Evolutionary conservation across 768 basidiomycete genomes (phyloP), one percentile per base, ranked within the genome.

Genomic region (Tulasnella sp.): DNA sequence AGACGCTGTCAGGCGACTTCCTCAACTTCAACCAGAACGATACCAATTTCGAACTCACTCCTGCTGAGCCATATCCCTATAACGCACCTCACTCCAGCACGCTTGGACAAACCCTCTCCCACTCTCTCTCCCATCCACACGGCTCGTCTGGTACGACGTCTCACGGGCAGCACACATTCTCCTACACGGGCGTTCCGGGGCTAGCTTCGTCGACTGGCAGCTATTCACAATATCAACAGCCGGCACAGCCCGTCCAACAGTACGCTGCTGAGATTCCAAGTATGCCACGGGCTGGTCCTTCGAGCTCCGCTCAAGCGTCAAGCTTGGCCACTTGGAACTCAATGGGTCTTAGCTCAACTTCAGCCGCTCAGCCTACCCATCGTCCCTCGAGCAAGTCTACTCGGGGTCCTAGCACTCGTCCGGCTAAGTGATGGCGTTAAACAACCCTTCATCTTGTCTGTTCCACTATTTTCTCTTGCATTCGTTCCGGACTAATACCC

Each of bases 261-360:
- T 52, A 52, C 52, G 45, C 45, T 42, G 37, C 73, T 52, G 45
- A 52, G 34, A 40, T 45, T 12, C 25, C 42, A 40, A 39, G 36
- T 42, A 12, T 38, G 36, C 73, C 45, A 0, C 54, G 54, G 17
- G 52, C 73, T 25, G 49, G 54, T 52, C 36, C 73, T 19, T 74
- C 73, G n/a, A 49, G 45, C n/a, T 37, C 73, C 34, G 49, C 54
- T 25, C 73, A 3, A 37, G 3, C n/a, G 29, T 74, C 73, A 34
- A 54, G 49, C 19, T 36, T 74, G 34, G 64, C 73, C 52, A 67
- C 73, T 38, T 74, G 73, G 73, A 74, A 74, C 52, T 74, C 73
- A 1, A 67, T 74, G 73, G 5, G 45, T 17, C 52, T 34, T 25
- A 15, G 6, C 4, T 12, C 69, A 14, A 64, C 58, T 34, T 49